These are phyloP conservation scores for Capsicum rhomboideum DNA, from an alignment of 257 asterid genomes.

Conservation along the genomic window DNA sequence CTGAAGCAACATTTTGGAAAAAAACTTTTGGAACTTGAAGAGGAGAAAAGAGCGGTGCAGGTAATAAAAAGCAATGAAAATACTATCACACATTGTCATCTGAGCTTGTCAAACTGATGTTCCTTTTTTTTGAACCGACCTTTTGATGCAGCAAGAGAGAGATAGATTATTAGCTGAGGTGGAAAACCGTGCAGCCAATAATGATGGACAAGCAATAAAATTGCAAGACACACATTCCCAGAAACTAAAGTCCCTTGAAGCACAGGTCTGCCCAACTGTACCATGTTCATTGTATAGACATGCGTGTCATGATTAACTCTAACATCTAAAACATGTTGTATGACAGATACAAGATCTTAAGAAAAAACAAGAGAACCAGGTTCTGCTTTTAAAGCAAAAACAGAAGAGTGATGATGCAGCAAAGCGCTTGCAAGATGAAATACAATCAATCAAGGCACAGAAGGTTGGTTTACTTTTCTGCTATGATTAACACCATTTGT, in stretches of 20 bases:
- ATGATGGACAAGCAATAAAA: slow-evolving; percentile 85
- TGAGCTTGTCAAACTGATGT: slow-evolving; percentile 6
- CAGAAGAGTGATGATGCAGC: slow-evolving; percentile 99
- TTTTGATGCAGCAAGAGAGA: slow-evolving; percentile 60
- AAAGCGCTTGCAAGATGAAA: slow-evolving; percentile 83
- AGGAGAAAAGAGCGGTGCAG: slow-evolving; percentile 89
- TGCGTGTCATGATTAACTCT: not conserved
- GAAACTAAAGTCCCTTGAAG: slow-evolving; percentile 76
- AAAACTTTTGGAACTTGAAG: slow-evolving; percentile 91
- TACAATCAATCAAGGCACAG: slow-evolving; percentile 91
- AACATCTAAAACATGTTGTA: not conserved
- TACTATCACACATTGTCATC: not conserved
- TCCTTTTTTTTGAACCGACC: slow-evolving; percentile 5
- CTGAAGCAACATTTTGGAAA: slow-evolving; percentile 96
- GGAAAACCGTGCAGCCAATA: slow-evolving; percentile 83
- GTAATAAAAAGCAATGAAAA: slow-evolving; percentile 20
- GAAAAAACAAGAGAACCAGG: slow-evolving; percentile 96
- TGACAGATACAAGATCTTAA: slow-evolving; percentile 91
- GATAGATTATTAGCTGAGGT: slow-evolving; percentile 79
- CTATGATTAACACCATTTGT: not conserved
- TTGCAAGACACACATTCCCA: slow-evolving; percentile 81
- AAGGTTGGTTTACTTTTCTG: slow-evolving; percentile 43
- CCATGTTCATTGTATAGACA: not conserved
- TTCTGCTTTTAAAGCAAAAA: slow-evolving; percentile 87
- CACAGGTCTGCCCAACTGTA: slow-evolving; percentile 70